Conservation (phyloP, 2,329 filamentous ascomycete species). For the Cadophora luteo-olivacea region DNA sequence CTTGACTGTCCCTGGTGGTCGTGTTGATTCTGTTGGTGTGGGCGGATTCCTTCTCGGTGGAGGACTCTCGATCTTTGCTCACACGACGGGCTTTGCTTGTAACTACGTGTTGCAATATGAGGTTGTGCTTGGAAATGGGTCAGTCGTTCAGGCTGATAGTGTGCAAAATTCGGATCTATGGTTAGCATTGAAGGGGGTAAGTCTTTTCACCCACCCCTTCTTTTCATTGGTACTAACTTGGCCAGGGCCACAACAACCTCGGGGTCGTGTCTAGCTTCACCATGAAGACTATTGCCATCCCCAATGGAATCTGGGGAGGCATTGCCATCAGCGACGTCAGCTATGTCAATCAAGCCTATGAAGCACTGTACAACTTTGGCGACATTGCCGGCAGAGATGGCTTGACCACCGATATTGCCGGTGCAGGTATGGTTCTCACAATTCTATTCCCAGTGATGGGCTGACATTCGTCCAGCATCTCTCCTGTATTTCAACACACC, state of each 20-base stretch:
- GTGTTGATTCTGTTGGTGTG: slow-evolving; percentile 32
- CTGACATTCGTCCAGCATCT: background rate
- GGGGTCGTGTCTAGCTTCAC: slow-evolving; percentile 56
- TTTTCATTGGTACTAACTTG: slow-evolving; percentile 48
- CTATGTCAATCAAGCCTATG: background rate
- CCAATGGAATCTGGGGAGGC: slow-evolving; percentile 25
- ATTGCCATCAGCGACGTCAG: background rate
- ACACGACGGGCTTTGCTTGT: slow-evolving; percentile 27
- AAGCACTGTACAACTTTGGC: slow-evolving; percentile 14
- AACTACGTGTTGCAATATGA: slow-evolving; percentile 33
- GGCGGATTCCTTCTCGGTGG: slow-evolving; percentile 47
- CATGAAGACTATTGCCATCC: slow-evolving; percentile 43
- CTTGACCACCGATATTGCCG: slow-evolving; percentile 3
- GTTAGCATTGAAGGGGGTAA: slow-evolving; percentile 49
- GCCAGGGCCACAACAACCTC: slow-evolving; percentile 59
- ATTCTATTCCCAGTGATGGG: background rate
- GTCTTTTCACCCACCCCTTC: background rate
- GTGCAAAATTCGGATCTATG: slow-evolving; percentile 55
- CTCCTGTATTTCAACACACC: slow-evolving; percentile 8
- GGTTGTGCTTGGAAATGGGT: slow-evolving; percentile 44
- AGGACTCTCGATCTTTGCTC: slow-evolving; percentile 29
- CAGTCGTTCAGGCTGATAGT: slow-evolving; percentile 53
- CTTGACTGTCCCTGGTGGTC: slow-evolving; percentile 31
- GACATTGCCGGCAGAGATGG: slow-evolving; percentile 13
- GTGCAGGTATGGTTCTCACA: background rate